Base-by-base conservation (phyloP, 2,329 filamentous ascomycete species). In the Mariannaea elegans region DNA sequence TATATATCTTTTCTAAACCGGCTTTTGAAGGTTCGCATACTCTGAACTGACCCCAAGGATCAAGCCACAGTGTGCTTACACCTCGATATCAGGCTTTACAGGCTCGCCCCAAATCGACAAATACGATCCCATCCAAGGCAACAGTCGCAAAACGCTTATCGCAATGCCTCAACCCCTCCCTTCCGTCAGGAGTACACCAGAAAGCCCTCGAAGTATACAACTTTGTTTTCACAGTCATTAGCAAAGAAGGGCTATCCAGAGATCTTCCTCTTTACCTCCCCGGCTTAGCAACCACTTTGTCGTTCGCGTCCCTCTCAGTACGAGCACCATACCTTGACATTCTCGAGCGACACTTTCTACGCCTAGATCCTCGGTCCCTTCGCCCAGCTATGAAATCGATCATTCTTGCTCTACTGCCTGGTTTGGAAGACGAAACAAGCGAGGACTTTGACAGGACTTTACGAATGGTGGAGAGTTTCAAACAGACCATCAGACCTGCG, bases 1-100 rank as follows among this genome's bases (percentile, higher is more conserved):
- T 99, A 99, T 75, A 99, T 99, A 72, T 97, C 94, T 16, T 99
- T 98, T 75, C 81, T 99, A 56, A 96, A 92, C 73, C 88, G 93
- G 63, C 83, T 99, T 47, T 82, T 97, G 63, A 98, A 97, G 87
- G 92, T 94, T 75, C 68, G 75, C 49, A 34, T 16, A 13, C 23
- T 21, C 8, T 7, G 12, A 38, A 29, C 6, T 7, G 10, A 27
- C 23, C 7, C 18, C 10, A 12, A 21, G 16, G 2, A 16, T n/a
- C 3, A 12, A 23, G 7, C 2, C 2, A 23, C 4, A 13, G 14
- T n/a, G 24, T 51, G 8, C 47, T 67, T 41, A 65, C 32, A 34
- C 31, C 50, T 8, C 21, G 14, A n/a, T 8, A 16, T 7, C 68
- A 96, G 91, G 93, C 94, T 34, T 84, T 99, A 19, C 95, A 99